Conservation (phyloP, 768 basidiomycete genomes). For the Collybiopsis confluens region DNA sequence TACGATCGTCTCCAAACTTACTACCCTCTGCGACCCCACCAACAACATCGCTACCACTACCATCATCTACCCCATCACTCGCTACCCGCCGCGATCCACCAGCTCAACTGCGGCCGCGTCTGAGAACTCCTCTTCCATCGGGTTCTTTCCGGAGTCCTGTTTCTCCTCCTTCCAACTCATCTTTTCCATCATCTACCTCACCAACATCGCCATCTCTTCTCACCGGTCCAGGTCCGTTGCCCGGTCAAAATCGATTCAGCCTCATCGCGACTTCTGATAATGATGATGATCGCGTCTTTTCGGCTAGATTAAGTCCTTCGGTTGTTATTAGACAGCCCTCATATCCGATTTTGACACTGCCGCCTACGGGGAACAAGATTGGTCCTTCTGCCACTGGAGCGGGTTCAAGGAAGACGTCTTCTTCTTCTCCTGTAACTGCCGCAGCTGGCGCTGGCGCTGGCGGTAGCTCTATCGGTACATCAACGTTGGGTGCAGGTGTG, state of each 20-base stretch:
- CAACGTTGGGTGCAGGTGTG: neutral
- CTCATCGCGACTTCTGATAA: neutral
- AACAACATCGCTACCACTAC: neutral
- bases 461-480: conserved; percentile 9
- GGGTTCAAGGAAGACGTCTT: too few relatives aligned
- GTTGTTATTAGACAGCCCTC: conserved; percentile 38
- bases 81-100: too few relatives aligned
- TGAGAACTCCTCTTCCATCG: neutral
- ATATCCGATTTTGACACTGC: conserved; percentile 47
- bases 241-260: neutral
- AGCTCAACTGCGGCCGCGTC: too few relatives aligned
- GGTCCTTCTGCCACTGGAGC: too few relatives aligned
- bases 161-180: neutral
- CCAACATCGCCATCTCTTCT: neutral
- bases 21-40: neutral
- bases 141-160: neutral
- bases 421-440: neutral
- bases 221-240: neutral
- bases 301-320: conserved; percentile 34
- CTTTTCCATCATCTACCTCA: neutral
- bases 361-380: too few relatives aligned
- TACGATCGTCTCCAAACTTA: too few relatives aligned
- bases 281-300: neutral
- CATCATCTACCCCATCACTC: neutral
- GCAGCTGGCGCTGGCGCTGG: conserved; percentile 20